phyloP scores from a whole-genome alignment of 805 yeast genomes.

The Dipodascus geniculatus region DNA sequence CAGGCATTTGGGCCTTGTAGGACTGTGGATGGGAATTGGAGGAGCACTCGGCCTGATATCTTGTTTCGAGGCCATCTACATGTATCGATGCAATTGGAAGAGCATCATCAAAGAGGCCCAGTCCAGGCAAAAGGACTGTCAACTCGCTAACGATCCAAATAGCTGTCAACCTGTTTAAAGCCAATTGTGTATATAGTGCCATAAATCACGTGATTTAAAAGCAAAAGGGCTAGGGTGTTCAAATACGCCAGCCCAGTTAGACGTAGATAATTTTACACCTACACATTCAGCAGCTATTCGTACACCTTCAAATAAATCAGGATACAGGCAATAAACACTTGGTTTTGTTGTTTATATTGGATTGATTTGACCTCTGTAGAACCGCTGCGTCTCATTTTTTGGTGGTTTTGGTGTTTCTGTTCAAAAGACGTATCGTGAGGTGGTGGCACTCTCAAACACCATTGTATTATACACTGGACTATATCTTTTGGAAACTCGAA shows the following conservation, averaged over 20 bases:
- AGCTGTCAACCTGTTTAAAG: no score
- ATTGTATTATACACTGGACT: not conserved
- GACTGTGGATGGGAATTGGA: slow-evolving; percentile 73
- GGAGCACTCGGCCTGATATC: slow-evolving; percentile 39
- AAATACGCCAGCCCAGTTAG: no score
- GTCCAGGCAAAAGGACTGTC: slow-evolving; percentile 22
- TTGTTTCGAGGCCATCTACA: not conserved
- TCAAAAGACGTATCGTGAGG: not conserved
- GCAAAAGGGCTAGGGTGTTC: no score
- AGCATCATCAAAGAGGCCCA: not conserved
- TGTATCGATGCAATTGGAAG: not conserved
- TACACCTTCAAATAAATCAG: no score
- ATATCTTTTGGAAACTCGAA: not conserved
- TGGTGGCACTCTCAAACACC: not conserved
- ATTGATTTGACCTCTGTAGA: not conserved
- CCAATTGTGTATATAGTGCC: no score
- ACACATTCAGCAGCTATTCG: no score
- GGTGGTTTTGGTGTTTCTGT: not conserved
- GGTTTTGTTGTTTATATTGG: not conserved
- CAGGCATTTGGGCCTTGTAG: slow-evolving; percentile 37
- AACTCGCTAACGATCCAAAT: no score
- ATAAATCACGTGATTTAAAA: no score
- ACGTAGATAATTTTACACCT: no score
- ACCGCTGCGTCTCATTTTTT: not conserved
- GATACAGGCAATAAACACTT: no score